Evolutionary conservation across 2,329 filamentous ascomycete genomes (phyloP).

Genomic region (Pseudogymnoascus sp.): DNA sequence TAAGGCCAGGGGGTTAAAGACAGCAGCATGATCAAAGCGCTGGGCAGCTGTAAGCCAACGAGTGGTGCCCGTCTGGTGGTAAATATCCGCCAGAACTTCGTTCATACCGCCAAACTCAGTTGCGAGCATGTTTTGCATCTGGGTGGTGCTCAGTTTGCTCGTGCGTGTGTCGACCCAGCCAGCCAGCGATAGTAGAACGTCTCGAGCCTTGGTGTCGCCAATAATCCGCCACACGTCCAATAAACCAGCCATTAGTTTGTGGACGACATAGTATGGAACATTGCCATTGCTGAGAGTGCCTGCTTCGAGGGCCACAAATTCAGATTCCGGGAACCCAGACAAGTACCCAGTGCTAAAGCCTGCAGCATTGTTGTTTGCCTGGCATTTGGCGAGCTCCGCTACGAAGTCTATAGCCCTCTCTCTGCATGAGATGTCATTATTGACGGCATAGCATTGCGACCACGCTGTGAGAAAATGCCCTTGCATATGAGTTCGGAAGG

Average conservation of each 20-base stretch:
- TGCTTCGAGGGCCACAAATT: slow-evolving; percentile 40
- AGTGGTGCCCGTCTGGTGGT: slow-evolving; percentile 40
- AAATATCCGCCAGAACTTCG: slow-evolving; percentile 44
- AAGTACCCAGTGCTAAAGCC: slow-evolving; percentile 43
- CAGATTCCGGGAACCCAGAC: slow-evolving; percentile 47
- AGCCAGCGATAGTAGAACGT: slow-evolving; percentile 40
- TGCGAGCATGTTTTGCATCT: slow-evolving; percentile 44
- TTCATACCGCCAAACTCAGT: slow-evolving; percentile 51
- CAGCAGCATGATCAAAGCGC: slow-evolving; percentile 44
- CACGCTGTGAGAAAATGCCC: slow-evolving; percentile 47
- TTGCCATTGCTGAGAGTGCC: slow-evolving; percentile 43
- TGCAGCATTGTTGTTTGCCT: slow-evolving; percentile 42
- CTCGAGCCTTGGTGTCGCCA: slow-evolving; percentile 37
- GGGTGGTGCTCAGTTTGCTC: slow-evolving; percentile 33
- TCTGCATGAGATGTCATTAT: slow-evolving; percentile 36
- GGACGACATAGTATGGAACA: slow-evolving; percentile 49
- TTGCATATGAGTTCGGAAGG: slow-evolving; percentile 46
- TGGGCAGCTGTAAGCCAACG: slow-evolving; percentile 42
- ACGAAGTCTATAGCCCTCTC: slow-evolving; percentile 38
- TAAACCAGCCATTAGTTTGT: slow-evolving; percentile 39
- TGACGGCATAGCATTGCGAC: slow-evolving; percentile 42
- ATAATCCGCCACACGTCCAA: slow-evolving; percentile 44
- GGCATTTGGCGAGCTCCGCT: slow-evolving; percentile 43
- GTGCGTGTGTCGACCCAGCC: slow-evolving; percentile 46
- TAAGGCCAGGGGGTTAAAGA: slow-evolving; percentile 42